phyloP scores from a whole-genome alignment of 371 early-diverging fungal genomes.

The Mucor indicus region DNA sequence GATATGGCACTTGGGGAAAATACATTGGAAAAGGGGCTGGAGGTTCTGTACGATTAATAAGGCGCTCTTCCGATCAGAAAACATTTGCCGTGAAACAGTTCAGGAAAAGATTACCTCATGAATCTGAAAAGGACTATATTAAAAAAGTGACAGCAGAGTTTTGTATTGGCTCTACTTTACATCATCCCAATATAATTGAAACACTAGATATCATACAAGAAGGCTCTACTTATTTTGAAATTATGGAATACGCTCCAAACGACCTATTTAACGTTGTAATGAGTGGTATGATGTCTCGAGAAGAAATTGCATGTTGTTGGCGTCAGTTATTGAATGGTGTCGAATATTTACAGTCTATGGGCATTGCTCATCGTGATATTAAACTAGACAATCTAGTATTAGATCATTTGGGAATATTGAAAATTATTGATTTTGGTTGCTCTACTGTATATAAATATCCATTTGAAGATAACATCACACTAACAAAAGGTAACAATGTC shows the following conservation, averaged over 20 bases:
- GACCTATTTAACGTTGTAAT: constrained; percentile 69
- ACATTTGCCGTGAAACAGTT: constrained; percentile 79
- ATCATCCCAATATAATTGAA: constrained; percentile 83
- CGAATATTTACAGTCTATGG: constrained; percentile 62
- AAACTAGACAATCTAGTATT: constrained; percentile 81
- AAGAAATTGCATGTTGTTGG: constrained; percentile 66
- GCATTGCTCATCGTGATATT: constrained; percentile 80
- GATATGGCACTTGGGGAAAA: constrained; percentile 32
- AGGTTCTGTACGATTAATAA: constrained; percentile 62
- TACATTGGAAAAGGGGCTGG: constrained; percentile 70
- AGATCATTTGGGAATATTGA: constrained; percentile 63
- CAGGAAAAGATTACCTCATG: constrained; percentile 57
- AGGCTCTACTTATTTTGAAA: constrained; percentile 53
- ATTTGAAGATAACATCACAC: constrained; percentile 51
- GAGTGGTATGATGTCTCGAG: constrained; percentile 56
- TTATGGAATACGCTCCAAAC: constrained; percentile 77
- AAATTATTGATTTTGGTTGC: constrained; percentile 90
- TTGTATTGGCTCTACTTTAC: constrained; percentile 73
- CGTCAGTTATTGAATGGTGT: constrained; percentile 72
- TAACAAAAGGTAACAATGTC: constrained; percentile 49
- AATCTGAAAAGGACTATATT: constrained; percentile 70
- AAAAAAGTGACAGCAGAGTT: constrained; percentile 79
- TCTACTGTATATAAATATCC: constrained; percentile 73
- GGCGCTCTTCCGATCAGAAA: constrained; percentile 47
- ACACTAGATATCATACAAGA: constrained; percentile 76